Base-by-base conservation (phyloP, 2,329 filamentous ascomycete species). In the Ophiostoma sp. region DNA sequence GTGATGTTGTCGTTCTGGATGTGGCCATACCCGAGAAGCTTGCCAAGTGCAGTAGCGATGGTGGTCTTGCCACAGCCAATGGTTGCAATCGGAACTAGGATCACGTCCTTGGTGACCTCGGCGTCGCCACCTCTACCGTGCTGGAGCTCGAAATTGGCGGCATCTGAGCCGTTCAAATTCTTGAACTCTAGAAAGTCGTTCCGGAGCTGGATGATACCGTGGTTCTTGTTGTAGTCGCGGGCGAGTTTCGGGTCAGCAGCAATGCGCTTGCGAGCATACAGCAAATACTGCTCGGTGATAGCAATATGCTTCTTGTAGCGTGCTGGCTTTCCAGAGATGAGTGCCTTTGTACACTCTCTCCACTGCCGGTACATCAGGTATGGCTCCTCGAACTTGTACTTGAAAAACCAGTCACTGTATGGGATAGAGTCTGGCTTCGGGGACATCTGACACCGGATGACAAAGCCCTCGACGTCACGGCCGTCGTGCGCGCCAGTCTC, bases 301-400 rank as follows among this genome's bases (percentile, higher is more conserved):
- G 89, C 86, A 73, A 86, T 81, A 77, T 99, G 95, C 78, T 98
- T 98, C 80, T 87, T 93, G 80, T 86, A 90, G 72, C 84, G 90
- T 11, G 93, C 92, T 52, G 86, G 79, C 73, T 86, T 90, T 14
- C 90, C 90, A 1, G 84, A 75, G 73, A 99, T 97, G 69, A 98
- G 79, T 5, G 91, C 85, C 77, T 97, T 98, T 58, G 95, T 99
- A 76, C 91, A 96, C 80, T 99, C 95, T 71, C 95, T 89, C 95
- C 95, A 99, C 80, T 99, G 95, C 38, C 95, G 88, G 79, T 98
- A 99, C 92, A 99, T 96, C 70, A 99, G 81, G 76, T 99, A 99
- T 0, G 95, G 95, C 79, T 99, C 95, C 76, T 99, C 95, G 70
- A 99, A 99, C 80, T 99, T 99, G 85, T 93, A 99, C 79, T 99